These are phyloP conservation scores for Ascochyta rabiei DNA, from an alignment of 2,329 filamentous ascomycete genomes.

Conservation along the genomic window DNA sequence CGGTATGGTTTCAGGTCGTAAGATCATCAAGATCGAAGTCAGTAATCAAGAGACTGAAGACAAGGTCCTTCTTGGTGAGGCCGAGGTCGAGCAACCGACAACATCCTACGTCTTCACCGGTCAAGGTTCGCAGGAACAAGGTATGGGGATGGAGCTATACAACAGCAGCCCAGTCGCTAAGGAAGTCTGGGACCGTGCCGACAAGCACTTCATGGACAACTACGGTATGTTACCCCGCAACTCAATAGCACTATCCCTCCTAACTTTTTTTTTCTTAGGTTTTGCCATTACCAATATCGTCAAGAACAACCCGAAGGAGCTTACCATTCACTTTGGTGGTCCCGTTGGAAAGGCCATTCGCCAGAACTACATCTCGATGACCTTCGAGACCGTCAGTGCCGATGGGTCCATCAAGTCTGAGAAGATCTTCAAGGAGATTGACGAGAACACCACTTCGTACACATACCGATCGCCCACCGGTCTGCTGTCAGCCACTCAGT, in stretches of 20 bases:
- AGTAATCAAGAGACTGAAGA: slow-evolving; percentile 95
- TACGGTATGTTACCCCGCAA: slow-evolving; percentile 68
- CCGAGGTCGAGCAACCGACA: slow-evolving; percentile 96
- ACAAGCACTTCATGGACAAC: slow-evolving; percentile 98
- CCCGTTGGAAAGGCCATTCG: slow-evolving; percentile 96
- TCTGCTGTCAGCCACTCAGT: slow-evolving; percentile 94
- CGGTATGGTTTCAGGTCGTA: slow-evolving; percentile 96
- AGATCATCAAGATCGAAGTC: slow-evolving; percentile 98
- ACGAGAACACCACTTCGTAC: slow-evolving; percentile 91
- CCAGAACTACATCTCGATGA: slow-evolving; percentile 99
- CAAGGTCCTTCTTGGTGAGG: slow-evolving; percentile 92
- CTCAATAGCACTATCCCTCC: background rate
- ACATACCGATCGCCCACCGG: slow-evolving; percentile 96
- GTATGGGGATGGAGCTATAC: slow-evolving; percentile 99
- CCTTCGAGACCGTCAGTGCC: slow-evolving; percentile 93
- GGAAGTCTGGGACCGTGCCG: slow-evolving; percentile 89
- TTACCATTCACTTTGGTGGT: slow-evolving; percentile 97
- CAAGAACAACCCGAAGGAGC: slow-evolving; percentile 98
- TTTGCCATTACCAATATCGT: slow-evolving; percentile 99
- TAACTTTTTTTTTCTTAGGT: slow-evolving; percentile 57
- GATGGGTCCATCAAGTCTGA: slow-evolving; percentile 96
- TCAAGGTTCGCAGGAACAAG: slow-evolving; percentile 97
- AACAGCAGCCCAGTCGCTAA: slow-evolving; percentile 90
- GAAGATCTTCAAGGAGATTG: slow-evolving; percentile 98
- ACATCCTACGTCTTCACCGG: slow-evolving; percentile 98